A percentile compares a stretch with the other conserved stretches of the same genome.
These are phyloP conservation scores for Fusarium pseudocircinatum DNA, from an alignment of 2,329 filamentous ascomycete genomes.

Conservation along the genomic window DNA sequence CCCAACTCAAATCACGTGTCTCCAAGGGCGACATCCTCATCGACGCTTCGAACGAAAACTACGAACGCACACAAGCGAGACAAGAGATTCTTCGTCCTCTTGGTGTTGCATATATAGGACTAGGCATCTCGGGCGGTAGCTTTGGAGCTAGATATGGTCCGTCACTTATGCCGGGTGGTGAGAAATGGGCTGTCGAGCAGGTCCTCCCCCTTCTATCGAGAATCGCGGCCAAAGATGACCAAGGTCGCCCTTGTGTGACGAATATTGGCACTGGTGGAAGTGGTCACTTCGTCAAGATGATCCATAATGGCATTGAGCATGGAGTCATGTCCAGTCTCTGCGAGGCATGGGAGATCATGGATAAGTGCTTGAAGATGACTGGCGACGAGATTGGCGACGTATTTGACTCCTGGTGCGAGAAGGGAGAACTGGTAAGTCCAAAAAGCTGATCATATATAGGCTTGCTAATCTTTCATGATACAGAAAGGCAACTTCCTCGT, in stretches of 20 bases:
- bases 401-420: conserved; percentile 68
- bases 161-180: conserved; percentile 73
- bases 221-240: conserved; percentile 68
- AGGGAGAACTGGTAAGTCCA: conserved; percentile 60
- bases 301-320: conserved; percentile 79
- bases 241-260: conserved; percentile 67
- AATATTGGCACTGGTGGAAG: conserved; percentile 69
- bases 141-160: conserved; percentile 73
- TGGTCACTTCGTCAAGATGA: conserved; percentile 80
- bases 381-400: conserved; percentile 69
- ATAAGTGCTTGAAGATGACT: conserved; percentile 64
- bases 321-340: conserved; percentile 73
- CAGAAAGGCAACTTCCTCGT: conserved; percentile 66
- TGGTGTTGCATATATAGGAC: conserved; percentile 72
- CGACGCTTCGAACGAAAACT: conserved; percentile 75
- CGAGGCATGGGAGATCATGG: conserved; percentile 73
- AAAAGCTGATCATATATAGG: fast-evolving
- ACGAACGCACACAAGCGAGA: conserved; percentile 69
- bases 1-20: conserved; percentile 53
- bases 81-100: conserved; percentile 65
- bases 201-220: conserved; percentile 69
- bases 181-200: conserved; percentile 63
- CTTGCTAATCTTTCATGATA: neutral
- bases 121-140: conserved; percentile 75
- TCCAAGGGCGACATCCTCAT: conserved; percentile 72